Evolutionary conservation across 2,329 filamentous ascomycete genomes (phyloP).

Genomic region (Daldinia eschscholtzii): DNA sequence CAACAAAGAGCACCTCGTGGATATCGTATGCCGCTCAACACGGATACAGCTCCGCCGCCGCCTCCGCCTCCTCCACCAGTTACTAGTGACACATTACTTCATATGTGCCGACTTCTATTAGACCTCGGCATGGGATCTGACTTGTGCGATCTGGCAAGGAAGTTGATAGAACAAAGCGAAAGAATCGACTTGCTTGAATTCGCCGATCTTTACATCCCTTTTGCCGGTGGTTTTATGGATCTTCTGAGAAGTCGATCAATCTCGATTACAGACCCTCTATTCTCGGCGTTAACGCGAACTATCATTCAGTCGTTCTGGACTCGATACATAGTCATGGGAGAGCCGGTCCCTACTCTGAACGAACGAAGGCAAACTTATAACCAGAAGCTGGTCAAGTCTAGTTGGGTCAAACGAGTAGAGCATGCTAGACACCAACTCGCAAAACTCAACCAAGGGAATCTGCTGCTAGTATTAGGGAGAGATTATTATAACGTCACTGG

Average conservation of each 20-base stretch:
- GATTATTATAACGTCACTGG: slow-evolving; percentile 13
- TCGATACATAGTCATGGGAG: slow-evolving; percentile 14
- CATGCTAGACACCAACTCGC: not conserved
- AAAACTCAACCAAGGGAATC: slow-evolving; percentile 1
- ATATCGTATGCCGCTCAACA: not conserved
- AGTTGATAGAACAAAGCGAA: slow-evolving; percentile 22
- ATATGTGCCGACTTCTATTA: slow-evolving; percentile 17
- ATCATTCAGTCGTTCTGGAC: slow-evolving; percentile 19
- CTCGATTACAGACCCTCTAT: slow-evolving; percentile 6
- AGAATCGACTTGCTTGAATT: slow-evolving; percentile 22
- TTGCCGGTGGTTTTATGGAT: slow-evolving; percentile 13
- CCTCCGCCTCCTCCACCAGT: slow-evolving; percentile 22
- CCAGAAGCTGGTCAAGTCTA: not conserved
- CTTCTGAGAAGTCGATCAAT: slow-evolving; percentile 3
- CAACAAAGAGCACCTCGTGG: not conserved
- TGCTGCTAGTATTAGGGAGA: slow-evolving; percentile 4
- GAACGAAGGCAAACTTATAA: not conserved
- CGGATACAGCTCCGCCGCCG: not conserved
- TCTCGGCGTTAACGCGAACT: slow-evolving; percentile 4
- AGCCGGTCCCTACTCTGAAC: not conserved
- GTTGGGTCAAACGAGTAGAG: not conserved
- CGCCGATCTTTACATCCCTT: slow-evolving; percentile 27
- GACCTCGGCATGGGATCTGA: slow-evolving; percentile 19
- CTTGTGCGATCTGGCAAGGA: slow-evolving; percentile 12
- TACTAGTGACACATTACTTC: slow-evolving; percentile 19